Percentiles rank a stretch among this genome's conserved stretches.
These are phyloP conservation scores for Melastoma candidum DNA, from an alignment of 441 rosid species.

Conservation along the genomic window DNA sequence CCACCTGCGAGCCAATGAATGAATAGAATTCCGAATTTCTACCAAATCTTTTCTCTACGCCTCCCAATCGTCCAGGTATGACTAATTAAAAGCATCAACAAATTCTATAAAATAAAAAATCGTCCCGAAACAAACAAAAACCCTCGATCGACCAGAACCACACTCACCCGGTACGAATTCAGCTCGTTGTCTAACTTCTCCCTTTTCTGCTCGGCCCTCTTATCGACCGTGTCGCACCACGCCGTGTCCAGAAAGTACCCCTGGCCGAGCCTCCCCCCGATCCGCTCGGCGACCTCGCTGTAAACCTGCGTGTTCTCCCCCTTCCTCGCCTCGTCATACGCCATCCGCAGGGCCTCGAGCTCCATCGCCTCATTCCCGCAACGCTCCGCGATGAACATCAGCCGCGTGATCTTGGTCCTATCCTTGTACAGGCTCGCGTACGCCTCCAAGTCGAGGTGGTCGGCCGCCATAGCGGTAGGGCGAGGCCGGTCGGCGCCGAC, in stretches of 20 bases:
- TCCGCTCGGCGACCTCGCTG: conserved; percentile 66
- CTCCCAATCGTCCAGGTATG: too few relatives aligned
- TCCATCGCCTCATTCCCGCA: conserved; percentile 54
- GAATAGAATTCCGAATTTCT: too few relatives aligned
- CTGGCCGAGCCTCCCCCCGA: conserved; percentile 58
- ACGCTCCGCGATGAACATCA: conserved; percentile 63
- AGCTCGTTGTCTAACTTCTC: conserved; percentile 86
- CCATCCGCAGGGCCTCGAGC: conserved; percentile 79
- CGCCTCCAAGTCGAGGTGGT: conserved; percentile 84
- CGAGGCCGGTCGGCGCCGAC: conserved; percentile 42
- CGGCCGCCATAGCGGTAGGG: conserved; percentile 59
- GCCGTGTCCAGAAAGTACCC: conserved; percentile 42
- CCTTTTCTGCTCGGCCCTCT: conserved; percentile 73
- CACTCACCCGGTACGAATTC: conserved; percentile 74
- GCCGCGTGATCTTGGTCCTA: conserved; percentile 70
- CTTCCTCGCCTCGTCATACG: conserved; percentile 88
- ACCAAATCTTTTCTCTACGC: too few relatives aligned
- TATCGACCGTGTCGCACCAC: conserved; percentile 76
- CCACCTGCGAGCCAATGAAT: too few relatives aligned
- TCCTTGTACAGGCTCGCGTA: conserved; percentile 76
- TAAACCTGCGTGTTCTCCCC: conserved; percentile 85
- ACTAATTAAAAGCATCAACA: conserved; percentile 2
- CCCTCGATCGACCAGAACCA: background rate
- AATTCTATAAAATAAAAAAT: background rate
- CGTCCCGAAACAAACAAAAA: background rate